phyloP scores from a whole-genome alignment of 257 asterid genomes.

The Solanum dulcamara region DNA sequence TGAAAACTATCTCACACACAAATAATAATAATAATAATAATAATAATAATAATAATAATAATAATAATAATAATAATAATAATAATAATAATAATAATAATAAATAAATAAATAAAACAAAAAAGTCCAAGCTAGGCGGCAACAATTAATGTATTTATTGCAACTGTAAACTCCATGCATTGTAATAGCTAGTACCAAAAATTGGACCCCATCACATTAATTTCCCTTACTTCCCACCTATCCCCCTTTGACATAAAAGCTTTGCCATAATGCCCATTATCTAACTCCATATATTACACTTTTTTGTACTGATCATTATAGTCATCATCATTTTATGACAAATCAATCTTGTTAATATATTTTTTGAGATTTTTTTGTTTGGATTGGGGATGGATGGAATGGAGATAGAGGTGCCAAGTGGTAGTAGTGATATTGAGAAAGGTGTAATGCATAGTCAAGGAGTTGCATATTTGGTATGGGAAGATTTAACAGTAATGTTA shows the following conservation, averaged over 20 bases:
- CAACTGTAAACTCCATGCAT: constrained; percentile 30
- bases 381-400: not conserved
- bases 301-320: not conserved
- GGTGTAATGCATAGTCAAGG: constrained; percentile 24
- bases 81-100: no score
- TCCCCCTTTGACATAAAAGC: not conserved
- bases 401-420: constrained; percentile 42
- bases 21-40: no score
- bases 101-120: not conserved
- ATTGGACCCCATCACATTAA: constrained; percentile 43
- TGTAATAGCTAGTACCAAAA: not conserved
- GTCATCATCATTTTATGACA: not conserved
- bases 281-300: not conserved
- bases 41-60: no score
- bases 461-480: constrained; percentile 73
- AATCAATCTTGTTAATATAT: not conserved
- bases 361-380: not conserved
- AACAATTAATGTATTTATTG: constrained; percentile 7
- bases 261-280: not conserved
- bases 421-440: constrained; percentile 19
- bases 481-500: constrained; percentile 63
- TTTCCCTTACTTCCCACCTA: not conserved
- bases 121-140: not conserved
- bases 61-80: no score
- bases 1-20: not conserved